Percentiles rank a stretch among this genome's conserved stretches.
phyloP scores from a whole-genome alignment of 257 asterid genomes.

The Echium plantagineum region DNA sequence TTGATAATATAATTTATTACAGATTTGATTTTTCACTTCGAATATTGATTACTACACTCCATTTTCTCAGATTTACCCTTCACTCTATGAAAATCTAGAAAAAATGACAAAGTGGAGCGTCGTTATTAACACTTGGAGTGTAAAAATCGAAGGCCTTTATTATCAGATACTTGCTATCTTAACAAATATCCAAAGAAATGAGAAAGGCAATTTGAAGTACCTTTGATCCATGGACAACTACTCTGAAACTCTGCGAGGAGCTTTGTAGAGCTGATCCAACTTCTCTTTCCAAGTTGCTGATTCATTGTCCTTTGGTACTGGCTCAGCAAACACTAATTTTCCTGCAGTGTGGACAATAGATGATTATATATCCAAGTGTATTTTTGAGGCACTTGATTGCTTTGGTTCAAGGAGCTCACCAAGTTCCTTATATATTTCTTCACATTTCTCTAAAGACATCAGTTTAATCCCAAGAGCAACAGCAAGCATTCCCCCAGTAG shows the following conservation, averaged over 20 bases:
- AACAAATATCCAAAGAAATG: constrained; percentile 6
- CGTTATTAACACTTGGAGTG: too few relatives aligned
- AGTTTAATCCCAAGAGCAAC: constrained; percentile 91
- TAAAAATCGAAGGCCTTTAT: too few relatives aligned
- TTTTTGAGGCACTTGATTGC: constrained; percentile 7
- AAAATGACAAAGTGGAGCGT: too few relatives aligned
- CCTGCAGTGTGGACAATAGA: constrained; percentile 37
- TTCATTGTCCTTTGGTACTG: constrained; percentile 95
- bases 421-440: constrained; percentile 94
- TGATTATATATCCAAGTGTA: constrained; percentile 6
- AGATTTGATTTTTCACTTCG: too few relatives aligned
- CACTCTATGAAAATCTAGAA: too few relatives aligned
- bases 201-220: constrained; percentile 30
- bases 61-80: too few relatives aligned
- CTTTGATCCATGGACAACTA: constrained; percentile 94
- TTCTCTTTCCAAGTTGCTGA: constrained; percentile 98
- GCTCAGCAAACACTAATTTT: constrained; percentile 95
- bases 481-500: constrained; percentile 99
- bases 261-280: constrained; percentile 97
- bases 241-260: constrained; percentile 95
- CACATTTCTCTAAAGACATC: constrained; percentile 91
- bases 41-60: too few relatives aligned
- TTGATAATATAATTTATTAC: too few relatives aligned
- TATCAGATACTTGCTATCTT: background rate
- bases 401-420: constrained; percentile 39